Conservation (phyloP, 768 basidiomycete genomes). For the Lentinula lateritia region DNA sequence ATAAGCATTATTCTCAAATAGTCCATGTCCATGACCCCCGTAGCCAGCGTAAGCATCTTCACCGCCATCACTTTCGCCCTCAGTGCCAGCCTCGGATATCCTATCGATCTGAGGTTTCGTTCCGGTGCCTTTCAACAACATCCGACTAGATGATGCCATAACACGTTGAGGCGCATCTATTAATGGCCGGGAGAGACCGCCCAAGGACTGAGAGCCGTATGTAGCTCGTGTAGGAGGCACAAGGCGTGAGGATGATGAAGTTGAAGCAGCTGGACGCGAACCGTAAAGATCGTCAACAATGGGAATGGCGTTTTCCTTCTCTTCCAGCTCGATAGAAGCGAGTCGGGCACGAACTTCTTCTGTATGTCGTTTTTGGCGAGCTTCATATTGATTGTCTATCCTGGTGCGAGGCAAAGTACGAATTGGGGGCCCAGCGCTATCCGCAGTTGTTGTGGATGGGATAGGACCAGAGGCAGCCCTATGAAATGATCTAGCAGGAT, state of each 20-base stretch:
- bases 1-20: background rate
- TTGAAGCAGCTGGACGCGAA: background rate
- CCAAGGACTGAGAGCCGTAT: background rate
- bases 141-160: background rate
- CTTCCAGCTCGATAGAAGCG: slow-evolving; percentile 4
- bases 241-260: background rate
- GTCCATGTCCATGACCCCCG: slow-evolving; percentile 11
- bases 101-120: slow-evolving; percentile 36
- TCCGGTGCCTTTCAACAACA: slow-evolving; percentile 7
- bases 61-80: slow-evolving; percentile 16
- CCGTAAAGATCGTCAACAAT: slow-evolving; percentile 11
- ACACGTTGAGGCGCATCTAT: background rate
- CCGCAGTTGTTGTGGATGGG: slow-evolving; percentile 8
- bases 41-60: slow-evolving; percentile 31
- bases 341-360: slow-evolving; percentile 7
- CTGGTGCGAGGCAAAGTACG: slow-evolving; percentile 1
- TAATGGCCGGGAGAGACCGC: slow-evolving; percentile 1
- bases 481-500: slow-evolving; percentile 49
- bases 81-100: slow-evolving; percentile 39
- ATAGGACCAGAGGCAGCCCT: slow-evolving; percentile 61
- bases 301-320: slow-evolving; percentile 12
- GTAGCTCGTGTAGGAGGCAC: slow-evolving; percentile 3
- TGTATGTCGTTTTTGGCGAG: slow-evolving; percentile 4
- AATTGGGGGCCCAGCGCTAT: slow-evolving; percentile 1
- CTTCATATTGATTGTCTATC: slow-evolving; percentile 4